phyloP scores from a whole-genome alignment of 352 stramenopile species.

The Pythium folliculosum region DNA sequence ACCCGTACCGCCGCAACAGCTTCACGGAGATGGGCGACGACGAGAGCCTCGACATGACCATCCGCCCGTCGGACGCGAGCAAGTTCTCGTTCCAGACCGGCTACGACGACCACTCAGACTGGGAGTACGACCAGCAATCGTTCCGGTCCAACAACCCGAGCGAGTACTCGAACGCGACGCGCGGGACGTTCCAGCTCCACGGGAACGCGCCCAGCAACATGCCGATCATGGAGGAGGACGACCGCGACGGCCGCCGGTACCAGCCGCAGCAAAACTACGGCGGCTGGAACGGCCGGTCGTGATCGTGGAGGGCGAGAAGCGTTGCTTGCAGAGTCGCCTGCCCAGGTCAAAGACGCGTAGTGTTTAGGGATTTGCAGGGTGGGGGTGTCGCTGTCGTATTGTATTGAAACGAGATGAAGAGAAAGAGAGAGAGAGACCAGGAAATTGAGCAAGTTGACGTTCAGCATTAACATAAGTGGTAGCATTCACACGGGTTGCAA shows the following conservation, averaged over 20 bases:
- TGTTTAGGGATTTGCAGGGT: not conserved
- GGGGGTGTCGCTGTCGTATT: constrained; percentile 6
- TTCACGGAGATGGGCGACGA: constrained; percentile 69
- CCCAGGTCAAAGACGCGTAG: not conserved
- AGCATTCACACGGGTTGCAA: constrained; percentile 1
- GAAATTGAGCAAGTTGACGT: not conserved
- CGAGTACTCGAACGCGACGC: constrained; percentile 30
- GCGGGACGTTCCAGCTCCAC: constrained; percentile 59
- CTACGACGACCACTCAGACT: constrained; percentile 73
- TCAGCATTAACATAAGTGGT: not conserved
- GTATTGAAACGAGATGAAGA: constrained; percentile 6
- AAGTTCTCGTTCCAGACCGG: constrained; percentile 81
- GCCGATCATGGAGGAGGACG: constrained; percentile 71
- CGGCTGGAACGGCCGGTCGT: constrained; percentile 3
- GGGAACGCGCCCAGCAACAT: constrained; percentile 29
- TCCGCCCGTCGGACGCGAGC: constrained; percentile 54
- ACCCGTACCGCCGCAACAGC: constrained; percentile 68
- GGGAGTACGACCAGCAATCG: constrained; percentile 62
- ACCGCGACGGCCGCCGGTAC: constrained; percentile 35
- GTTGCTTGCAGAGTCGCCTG: not conserved
- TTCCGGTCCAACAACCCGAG: constrained; percentile 40
- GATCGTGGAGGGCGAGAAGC: not conserved
- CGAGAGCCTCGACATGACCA: constrained; percentile 38
- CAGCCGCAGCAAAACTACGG: not conserved
- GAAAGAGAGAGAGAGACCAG: not conserved